A percentile compares a stretch with the other conserved stretches of the same genome.
Conservation (phyloP, 192 early-diverging fungal species). For the Podochytrium sp. region DNA sequence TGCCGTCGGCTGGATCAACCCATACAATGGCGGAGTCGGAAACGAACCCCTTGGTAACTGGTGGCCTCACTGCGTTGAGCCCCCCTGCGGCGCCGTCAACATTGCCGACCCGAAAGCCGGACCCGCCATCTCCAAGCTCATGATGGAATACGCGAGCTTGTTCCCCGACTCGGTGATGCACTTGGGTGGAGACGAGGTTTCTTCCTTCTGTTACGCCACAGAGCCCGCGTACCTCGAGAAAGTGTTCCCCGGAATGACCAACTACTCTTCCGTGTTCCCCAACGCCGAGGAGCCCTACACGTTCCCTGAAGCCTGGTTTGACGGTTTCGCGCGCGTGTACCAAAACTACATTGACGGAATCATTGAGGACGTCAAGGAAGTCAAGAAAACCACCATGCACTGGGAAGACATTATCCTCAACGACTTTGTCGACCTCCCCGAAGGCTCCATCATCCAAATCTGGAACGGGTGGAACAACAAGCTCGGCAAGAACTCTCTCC, state of each 20-base stretch:
- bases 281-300: too few species aligned
- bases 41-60: constrained; percentile 21
- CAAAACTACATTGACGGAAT: constrained; percentile 3
- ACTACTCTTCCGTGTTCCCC: too few species aligned
- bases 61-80: constrained; percentile 53
- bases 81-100: constrained; percentile 82
- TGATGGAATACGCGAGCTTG: constrained; percentile 66
- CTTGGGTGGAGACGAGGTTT: constrained; percentile 57
- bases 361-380: neutral
- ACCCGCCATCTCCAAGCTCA: constrained; percentile 61
- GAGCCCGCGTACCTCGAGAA: neutral
- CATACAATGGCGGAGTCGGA: constrained; percentile 3
- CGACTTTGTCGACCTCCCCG: neutral
- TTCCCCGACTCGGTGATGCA: constrained; percentile 79
- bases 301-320: neutral
- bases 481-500: neutral
- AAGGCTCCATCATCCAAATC: constrained; percentile 8
- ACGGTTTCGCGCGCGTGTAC: neutral
- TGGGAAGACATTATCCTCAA: constrained; percentile 28
- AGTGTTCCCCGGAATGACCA: neutral
- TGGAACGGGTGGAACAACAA: constrained; percentile 11
- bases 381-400: constrained; percentile 3
- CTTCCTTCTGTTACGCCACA: constrained; percentile 6
- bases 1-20: neutral
- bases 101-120: constrained; percentile 59